phyloP scores from a whole-genome alignment of 768 basidiomycete genomes.

The Boletus patriciae region DNA sequence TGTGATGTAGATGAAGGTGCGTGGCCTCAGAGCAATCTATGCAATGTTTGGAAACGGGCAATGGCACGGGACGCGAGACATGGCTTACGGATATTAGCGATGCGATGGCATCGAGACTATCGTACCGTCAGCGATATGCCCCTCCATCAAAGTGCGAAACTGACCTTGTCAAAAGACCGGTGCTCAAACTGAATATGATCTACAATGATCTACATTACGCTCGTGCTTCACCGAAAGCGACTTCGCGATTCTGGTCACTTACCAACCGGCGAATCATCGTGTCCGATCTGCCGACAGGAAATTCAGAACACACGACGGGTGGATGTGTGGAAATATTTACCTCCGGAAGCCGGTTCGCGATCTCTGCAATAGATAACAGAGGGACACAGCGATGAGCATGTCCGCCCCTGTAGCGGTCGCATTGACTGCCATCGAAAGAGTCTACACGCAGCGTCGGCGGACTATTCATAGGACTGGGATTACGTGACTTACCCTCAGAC shows the following conservation, averaged over 20 bases:
- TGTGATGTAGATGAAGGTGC: constrained; percentile 54
- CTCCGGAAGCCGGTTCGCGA: too few species aligned
- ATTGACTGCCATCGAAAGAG: too few species aligned
- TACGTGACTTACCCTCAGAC: too few species aligned
- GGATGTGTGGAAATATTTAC: not conserved
- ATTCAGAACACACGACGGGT: not conserved
- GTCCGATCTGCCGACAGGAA: not conserved
- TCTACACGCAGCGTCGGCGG: too few species aligned
- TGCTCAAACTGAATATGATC: constrained; percentile 54
- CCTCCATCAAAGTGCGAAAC: not conserved
- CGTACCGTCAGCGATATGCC: not conserved
- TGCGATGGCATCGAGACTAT: constrained; percentile 50
- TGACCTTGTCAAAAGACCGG: constrained; percentile 29
- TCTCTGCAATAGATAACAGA: too few species aligned
- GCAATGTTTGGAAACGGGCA: not conserved
- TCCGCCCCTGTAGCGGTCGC: too few species aligned
- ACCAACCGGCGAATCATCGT: not conserved
- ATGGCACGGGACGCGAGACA: not conserved
- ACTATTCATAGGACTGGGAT: too few species aligned
- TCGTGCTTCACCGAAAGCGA: not conserved
- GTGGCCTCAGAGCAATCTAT: constrained; percentile 47
- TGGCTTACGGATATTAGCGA: constrained; percentile 49
- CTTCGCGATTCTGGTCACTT: not conserved
- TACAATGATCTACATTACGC: constrained; percentile 36
- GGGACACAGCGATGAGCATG: too few species aligned